phyloP scores from a whole-genome alignment of 106 monocot species.

The Allium fistulosum region DNA sequence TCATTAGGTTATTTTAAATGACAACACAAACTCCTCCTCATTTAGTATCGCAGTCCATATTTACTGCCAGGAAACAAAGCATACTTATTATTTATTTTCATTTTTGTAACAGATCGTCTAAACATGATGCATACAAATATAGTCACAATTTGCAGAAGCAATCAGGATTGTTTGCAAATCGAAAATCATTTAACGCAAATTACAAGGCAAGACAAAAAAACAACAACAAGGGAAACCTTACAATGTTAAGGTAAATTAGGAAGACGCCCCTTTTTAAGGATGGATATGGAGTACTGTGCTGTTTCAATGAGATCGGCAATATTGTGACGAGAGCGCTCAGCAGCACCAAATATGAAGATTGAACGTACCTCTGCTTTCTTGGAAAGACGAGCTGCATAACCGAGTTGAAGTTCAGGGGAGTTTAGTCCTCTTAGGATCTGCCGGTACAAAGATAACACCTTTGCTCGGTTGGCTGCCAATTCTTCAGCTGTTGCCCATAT shows the following conservation, averaged over 20 bases:
- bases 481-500: constrained; percentile 79
- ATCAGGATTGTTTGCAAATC: too few species aligned
- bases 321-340: constrained; percentile 87
- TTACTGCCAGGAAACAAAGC: too few species aligned
- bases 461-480: constrained; percentile 39
- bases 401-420: constrained; percentile 59
- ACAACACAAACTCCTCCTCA: too few species aligned
- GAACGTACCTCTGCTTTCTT: constrained; percentile 69
- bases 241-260: constrained; percentile 10
- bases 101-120: too few species aligned
- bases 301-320: constrained; percentile 77
- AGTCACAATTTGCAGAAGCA: too few species aligned
- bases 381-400: constrained; percentile 45
- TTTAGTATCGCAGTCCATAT: too few species aligned
- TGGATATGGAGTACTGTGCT: constrained; percentile 58
- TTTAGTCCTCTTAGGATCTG: constrained; percentile 66
- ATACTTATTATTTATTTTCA: too few species aligned
- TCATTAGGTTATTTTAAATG: too few species aligned
- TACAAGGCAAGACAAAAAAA: too few species aligned
- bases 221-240: too few species aligned
- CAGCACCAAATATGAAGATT: constrained; percentile 69
- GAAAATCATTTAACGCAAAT: too few species aligned
- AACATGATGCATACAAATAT: too few species aligned
- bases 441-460: constrained; percentile 66
- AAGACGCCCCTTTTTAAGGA: constrained; percentile 52